Percentiles rank a stretch among this genome's conserved stretches.
Conservation (phyloP, 257 asterid genomes). For the Lavandula angustifolia region DNA sequence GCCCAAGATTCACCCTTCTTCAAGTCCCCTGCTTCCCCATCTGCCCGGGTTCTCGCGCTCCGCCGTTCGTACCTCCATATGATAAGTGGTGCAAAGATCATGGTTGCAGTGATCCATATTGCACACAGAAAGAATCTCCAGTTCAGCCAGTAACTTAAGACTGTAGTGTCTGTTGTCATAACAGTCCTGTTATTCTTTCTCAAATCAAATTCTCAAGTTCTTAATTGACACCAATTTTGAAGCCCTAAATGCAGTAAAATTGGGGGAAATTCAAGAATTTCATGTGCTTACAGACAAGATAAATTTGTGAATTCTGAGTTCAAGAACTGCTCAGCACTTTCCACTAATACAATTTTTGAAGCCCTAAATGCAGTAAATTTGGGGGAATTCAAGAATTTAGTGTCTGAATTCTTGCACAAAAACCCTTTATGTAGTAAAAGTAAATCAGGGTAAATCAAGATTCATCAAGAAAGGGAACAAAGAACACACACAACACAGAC, state of each 20-base stretch:
- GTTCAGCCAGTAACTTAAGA: slow-evolving; percentile 75
- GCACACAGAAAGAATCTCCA: slow-evolving; percentile 84
- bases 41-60: slow-evolving; percentile 31
- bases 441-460: background rate
- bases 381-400: background rate
- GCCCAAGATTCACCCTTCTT: slow-evolving; percentile 65
- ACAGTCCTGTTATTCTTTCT: slow-evolving; percentile 41
- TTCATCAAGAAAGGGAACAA: slow-evolving; percentile 20
- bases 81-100: slow-evolving; percentile 44
- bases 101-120: slow-evolving; percentile 45
- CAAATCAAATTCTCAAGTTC: no score
- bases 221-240: no score
- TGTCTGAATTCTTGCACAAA: slow-evolving; percentile 22
- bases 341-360: no score
- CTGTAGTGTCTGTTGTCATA: slow-evolving; percentile 68
- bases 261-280: background rate
- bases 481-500: slow-evolving; percentile 11
- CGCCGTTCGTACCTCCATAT: slow-evolving; percentile 72
- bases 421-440: slow-evolving; percentile 1
- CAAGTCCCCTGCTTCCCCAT: slow-evolving; percentile 39
- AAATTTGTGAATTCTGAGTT: no score
- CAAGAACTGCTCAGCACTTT: no score
- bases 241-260: no score
- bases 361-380: no score
- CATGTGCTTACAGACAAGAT: no score